Conservation (phyloP, 208 protist genomes). For the Trypanosoma avium region DNA sequence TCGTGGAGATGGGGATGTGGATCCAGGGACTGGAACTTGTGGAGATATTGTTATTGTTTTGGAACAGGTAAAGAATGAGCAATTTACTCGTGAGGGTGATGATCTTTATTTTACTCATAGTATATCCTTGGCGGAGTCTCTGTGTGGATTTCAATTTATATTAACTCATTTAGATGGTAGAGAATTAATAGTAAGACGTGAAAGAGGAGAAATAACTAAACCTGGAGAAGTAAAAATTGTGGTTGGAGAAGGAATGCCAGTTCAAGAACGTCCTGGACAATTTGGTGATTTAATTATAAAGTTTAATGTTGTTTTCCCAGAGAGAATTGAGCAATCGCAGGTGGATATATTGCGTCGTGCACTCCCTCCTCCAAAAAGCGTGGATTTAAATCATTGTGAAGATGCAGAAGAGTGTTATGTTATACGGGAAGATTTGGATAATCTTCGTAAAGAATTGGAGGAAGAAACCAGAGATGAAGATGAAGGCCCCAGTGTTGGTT, state of each 20-base stretch:
- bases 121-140: slow-evolving; percentile 93
- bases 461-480: slow-evolving; percentile 45
- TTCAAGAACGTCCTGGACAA: slow-evolving; percentile 21
- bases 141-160: slow-evolving; percentile 93
- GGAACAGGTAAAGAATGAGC: slow-evolving; percentile 89
- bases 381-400: slow-evolving; percentile 25
- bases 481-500: slow-evolving; percentile 29
- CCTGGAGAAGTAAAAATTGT: slow-evolving; percentile 68
- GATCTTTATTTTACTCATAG: slow-evolving; percentile 91
- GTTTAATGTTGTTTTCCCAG: slow-evolving; percentile 67
- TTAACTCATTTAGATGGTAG: slow-evolving; percentile 90
- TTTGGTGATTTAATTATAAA: slow-evolving; percentile 75
- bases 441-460: slow-evolving; percentile 46
- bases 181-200: slow-evolving; percentile 78
- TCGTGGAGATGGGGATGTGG: slow-evolving; percentile 43
- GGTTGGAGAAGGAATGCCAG: slow-evolving; percentile 80
- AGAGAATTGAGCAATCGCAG: slow-evolving; percentile 37
- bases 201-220: slow-evolving; percentile 63
- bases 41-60: slow-evolving; percentile 96
- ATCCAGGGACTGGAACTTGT: slow-evolving; percentile 37
- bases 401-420: slow-evolving; percentile 57
- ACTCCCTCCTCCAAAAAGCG: slow-evolving; percentile 49
- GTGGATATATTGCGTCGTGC: slow-evolving; percentile 40
- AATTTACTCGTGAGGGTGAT: slow-evolving; percentile 88
- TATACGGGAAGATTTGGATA: slow-evolving; percentile 41